A percentile compares a stretch with the other conserved stretches of the same genome.
These are phyloP conservation scores for Aspergillus bertholletiae DNA, from an alignment of 495 filamentous ascomycete genomes.

Conservation along the genomic window DNA sequence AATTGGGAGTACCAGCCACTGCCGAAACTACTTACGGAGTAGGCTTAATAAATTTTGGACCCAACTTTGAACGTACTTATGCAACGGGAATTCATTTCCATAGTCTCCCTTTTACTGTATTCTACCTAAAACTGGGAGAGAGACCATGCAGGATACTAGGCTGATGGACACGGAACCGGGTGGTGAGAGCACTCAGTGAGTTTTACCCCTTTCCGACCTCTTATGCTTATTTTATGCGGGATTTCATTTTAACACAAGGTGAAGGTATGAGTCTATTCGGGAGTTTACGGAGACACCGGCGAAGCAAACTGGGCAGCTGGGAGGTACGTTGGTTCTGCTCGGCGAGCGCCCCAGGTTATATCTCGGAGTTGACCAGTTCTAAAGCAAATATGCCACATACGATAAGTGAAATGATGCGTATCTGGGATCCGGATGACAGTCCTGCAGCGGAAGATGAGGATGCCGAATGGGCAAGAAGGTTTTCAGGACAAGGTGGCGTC, in stretches of 20 bases:
- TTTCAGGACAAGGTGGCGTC: constrained; percentile 22
- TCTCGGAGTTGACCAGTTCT: neutral
- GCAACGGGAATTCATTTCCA: neutral
- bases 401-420: constrained; percentile 24
- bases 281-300: constrained; percentile 43
- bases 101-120: no score
- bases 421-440: constrained; percentile 4
- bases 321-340: constrained; percentile 33
- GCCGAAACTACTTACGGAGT: neutral
- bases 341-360: constrained; percentile 1
- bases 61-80: neutral
- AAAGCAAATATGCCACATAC: constrained; percentile 27
- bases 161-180: constrained; percentile 61
- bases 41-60: no score
- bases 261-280: constrained; percentile 61
- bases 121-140: no score
- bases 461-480: constrained; percentile 24
- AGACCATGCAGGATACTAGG: constrained; percentile 31
- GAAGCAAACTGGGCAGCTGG: constrained; percentile 59
- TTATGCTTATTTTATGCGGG: no score
- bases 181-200: constrained; percentile 61
- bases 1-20: neutral
- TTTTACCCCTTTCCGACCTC: neutral
- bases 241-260: no score
- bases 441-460: constrained; percentile 18